These are phyloP conservation scores for Cercospora zeae-maydis DNA, from an alignment of 2,329 filamentous ascomycete genomes.

Conservation along the genomic window DNA sequence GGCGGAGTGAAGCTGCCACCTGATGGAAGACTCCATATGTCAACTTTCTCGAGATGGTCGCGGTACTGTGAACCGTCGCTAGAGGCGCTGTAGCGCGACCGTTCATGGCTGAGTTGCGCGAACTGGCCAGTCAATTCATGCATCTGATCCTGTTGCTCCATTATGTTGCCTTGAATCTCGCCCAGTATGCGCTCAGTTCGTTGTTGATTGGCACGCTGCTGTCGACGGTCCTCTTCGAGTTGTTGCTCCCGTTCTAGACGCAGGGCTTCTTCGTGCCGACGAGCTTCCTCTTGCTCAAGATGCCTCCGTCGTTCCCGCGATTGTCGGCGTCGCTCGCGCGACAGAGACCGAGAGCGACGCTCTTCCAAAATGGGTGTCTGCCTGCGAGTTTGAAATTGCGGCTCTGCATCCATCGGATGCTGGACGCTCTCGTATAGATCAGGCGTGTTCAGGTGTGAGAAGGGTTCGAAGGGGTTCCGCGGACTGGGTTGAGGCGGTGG, in stretches of 20 bases:
- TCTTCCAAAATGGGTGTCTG: neutral
- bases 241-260: slow-evolving; percentile 1
- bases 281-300: slow-evolving; percentile 4
- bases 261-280: slow-evolving; percentile 2
- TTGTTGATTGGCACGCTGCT: slow-evolving; percentile 1
- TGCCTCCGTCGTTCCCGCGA: neutral
- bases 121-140: slow-evolving; percentile 5
- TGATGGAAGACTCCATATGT: slow-evolving; percentile 5
- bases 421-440: slow-evolving; percentile 8
- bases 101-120: neutral
- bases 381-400: slow-evolving; percentile 1
- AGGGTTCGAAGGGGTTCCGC: slow-evolving; percentile 8
- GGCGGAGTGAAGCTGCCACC: slow-evolving; percentile 9
- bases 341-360: slow-evolving; percentile 2
- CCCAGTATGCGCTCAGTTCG: slow-evolving; percentile 4
- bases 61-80: slow-evolving; percentile 3
- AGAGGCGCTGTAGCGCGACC: slow-evolving; percentile 4
- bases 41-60: slow-evolving; percentile 6
- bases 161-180: slow-evolving; percentile 4
- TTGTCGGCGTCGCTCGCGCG: neutral
- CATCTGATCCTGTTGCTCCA: slow-evolving; percentile 6
- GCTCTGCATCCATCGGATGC: neutral
- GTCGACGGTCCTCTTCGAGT: slow-evolving; percentile 4
- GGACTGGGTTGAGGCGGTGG: slow-evolving; percentile 1
- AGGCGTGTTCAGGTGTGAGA: slow-evolving; percentile 5